Base-by-base conservation (phyloP, 352 stramenopile genomes). In the Pythium aristosporum region DNA sequence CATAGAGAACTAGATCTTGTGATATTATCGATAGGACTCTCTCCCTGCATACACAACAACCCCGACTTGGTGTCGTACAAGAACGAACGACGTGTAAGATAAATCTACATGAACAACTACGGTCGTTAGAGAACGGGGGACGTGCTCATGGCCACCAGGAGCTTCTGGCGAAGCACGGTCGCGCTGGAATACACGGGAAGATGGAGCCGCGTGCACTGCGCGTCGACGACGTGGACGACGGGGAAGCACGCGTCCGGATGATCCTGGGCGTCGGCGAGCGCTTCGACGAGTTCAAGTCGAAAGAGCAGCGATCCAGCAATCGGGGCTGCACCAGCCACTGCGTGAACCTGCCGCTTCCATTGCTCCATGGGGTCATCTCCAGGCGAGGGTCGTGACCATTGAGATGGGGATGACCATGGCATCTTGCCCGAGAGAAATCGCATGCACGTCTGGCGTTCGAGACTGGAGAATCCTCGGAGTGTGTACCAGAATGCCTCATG, bases 221-320 rank as follows among this genome's bases (percentile, higher is more conserved):
- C 57, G 18, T 64, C 23, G 41, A 78, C 59, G 7, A 72, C 28
- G 2, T 83, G 65, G 2, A 89, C 68, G 23, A 89, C 77, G 10
- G 80, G 82, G 44, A 84, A 89, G 49, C 77, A 88, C 2, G 77
- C 75, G 42, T 91, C 80, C 2, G 77, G 75, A 50, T 85, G 67
- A 32, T 78, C 72, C 34, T 73, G 63, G n/a, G 72, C 72, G 39
- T 86, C 79, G 0, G 69, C 60, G 13, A 84, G 59, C 0, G 74
- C 67, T 4, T 77, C 75, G 5, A 67, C 61, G 25, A 91, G 67
- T 55, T 91, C 72, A 16, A 91, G 65, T 0, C 76, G 66, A 41
- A 88, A 78, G 0, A n/a, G 37, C 12, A 15, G 8, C n/a, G 52
- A 23, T 10, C 11, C n/a, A 8, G 21, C 20, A 13, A 9, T 32